phyloP scores from a whole-genome alignment of 441 rosid species.

The Erodium trifolium region DNA sequence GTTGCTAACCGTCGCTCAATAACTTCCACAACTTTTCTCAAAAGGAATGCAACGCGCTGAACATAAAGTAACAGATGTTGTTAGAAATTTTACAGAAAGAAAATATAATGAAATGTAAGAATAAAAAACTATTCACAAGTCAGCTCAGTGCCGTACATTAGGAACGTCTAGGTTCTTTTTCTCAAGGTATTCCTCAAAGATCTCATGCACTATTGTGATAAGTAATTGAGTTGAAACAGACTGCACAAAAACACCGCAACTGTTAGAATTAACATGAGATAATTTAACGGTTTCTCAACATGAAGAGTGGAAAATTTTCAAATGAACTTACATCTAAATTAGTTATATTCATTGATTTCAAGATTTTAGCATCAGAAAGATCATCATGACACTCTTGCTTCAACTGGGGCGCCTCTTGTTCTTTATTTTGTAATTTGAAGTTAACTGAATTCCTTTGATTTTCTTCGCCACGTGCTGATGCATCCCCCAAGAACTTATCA shows the following conservation, averaged over 20 bases:
- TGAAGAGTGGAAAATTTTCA: background rate
- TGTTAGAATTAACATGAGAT: background rate
- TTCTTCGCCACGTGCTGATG: constrained; percentile 14
- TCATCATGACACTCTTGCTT: constrained; percentile 63
- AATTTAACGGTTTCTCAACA: too few species aligned
- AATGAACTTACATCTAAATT: constrained; percentile 43
- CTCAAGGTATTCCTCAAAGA: constrained; percentile 62
- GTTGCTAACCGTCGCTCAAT: constrained; percentile 67
- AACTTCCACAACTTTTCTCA: constrained; percentile 56
- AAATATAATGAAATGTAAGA: background rate
- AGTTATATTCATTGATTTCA: constrained; percentile 62
- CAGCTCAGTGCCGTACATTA: constrained; percentile 49
- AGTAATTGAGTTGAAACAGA: constrained; percentile 62
- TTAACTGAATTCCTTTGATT: constrained; percentile 20
- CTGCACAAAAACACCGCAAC: constrained; percentile 30
- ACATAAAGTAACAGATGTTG: constrained; percentile 16
- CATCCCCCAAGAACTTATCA: constrained; percentile 8
- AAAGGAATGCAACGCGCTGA: constrained; percentile 45
- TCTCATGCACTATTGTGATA: constrained; percentile 47
- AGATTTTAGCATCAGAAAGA: constrained; percentile 55
- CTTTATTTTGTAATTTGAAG: constrained; percentile 31
- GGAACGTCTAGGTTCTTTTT: constrained; percentile 57
- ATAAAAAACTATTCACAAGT: constrained; percentile 10
- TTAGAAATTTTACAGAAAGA: constrained; percentile 11
- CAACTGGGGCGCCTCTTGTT: constrained; percentile 57